Conservation (phyloP, 2,329 filamentous ascomycete genomes). For the Fusarium mexicanum region DNA sequence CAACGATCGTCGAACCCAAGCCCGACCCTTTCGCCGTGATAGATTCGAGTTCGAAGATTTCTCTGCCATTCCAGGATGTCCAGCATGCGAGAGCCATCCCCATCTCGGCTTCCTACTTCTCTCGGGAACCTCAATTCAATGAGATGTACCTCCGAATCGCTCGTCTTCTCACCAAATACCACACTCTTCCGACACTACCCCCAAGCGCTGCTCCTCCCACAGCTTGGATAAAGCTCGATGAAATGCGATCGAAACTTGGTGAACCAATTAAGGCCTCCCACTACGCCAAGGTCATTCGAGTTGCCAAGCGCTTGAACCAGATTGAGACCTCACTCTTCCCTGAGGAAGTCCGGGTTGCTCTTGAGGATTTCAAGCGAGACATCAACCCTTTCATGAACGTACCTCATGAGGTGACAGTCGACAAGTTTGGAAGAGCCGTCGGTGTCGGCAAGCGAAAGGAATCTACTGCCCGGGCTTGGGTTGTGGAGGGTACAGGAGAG, state of each 20-base stretch:
- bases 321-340: slow-evolving; percentile 85
- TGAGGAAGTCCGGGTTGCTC: slow-evolving; percentile 69
- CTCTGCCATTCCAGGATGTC: slow-evolving; percentile 47
- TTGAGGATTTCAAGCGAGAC: slow-evolving; percentile 77
- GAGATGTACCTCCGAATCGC: slow-evolving; percentile 83
- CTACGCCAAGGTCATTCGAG: slow-evolving; percentile 78
- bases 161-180: slow-evolving; percentile 75
- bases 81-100: slow-evolving; percentile 79
- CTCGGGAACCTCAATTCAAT: slow-evolving; percentile 83
- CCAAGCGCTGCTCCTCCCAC: slow-evolving; percentile 74
- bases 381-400: slow-evolving; percentile 76
- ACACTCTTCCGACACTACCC: slow-evolving; percentile 75
- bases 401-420: slow-evolving; percentile 71
- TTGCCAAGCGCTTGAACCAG: slow-evolving; percentile 82
- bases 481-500: slow-evolving; percentile 94
- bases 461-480: slow-evolving; percentile 82
- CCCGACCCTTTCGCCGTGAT: slow-evolving; percentile 24
- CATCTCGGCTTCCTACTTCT: slow-evolving; percentile 93
- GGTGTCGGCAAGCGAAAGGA: slow-evolving; percentile 89
- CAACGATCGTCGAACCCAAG: slow-evolving; percentile 14
- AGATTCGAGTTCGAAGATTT: slow-evolving; percentile 34
- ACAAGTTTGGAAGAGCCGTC: slow-evolving; percentile 79
- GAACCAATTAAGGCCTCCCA: slow-evolving; percentile 80
- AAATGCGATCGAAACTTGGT: slow-evolving; percentile 77
- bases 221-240: slow-evolving; percentile 81